A percentile compares a stretch with the other conserved stretches of the same genome.
phyloP scores from a whole-genome alignment of 768 basidiomycete species.

The Agrocybe pediades region DNA sequence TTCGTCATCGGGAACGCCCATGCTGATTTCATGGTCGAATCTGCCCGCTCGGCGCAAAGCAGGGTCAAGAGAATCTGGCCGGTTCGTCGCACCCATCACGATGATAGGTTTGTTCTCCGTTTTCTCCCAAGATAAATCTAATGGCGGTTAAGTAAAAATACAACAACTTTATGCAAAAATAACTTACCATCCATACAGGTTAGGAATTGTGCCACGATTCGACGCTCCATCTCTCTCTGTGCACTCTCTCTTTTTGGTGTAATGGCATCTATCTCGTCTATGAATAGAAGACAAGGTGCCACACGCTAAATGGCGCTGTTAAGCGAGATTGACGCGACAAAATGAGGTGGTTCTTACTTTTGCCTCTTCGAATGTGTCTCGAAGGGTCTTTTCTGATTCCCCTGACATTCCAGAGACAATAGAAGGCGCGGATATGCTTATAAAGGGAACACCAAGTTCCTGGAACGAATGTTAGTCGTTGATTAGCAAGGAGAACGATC shows the following conservation, averaged over 20 bases:
- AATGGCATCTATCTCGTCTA: slow-evolving; percentile 98
- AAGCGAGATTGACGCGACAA: not conserved
- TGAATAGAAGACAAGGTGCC: slow-evolving; percentile 92
- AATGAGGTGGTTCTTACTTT: slow-evolving; percentile 52
- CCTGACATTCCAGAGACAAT: slow-evolving; percentile 99
- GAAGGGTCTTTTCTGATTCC: slow-evolving; percentile 93
- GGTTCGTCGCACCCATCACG: slow-evolving; percentile 95
- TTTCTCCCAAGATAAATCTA: slow-evolving; percentile 95
- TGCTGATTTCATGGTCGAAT: slow-evolving; percentile 97
- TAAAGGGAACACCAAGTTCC: slow-evolving; percentile 94
- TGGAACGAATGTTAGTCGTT: slow-evolving; percentile 28
- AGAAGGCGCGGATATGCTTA: slow-evolving; percentile 91
- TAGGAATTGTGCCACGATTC: slow-evolving; percentile 96
- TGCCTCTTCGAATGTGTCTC: slow-evolving; percentile 97
- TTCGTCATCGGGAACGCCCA: slow-evolving; percentile 94
- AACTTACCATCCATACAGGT: slow-evolving; percentile 96
- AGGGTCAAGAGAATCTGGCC: slow-evolving; percentile 92
- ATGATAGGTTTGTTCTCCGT: slow-evolving; percentile 91
- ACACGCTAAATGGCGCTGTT: slow-evolving; percentile 52
- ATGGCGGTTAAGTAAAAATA: not conserved
- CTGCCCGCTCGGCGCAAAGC: slow-evolving; percentile 91
- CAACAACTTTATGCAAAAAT: not conserved
- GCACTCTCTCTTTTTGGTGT: slow-evolving; percentile 98
- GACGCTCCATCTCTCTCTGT: slow-evolving; percentile 96
- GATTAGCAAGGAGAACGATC: not conserved